Base-by-base conservation (phyloP, 345 rosid species). In the Salix purpurea region DNA sequence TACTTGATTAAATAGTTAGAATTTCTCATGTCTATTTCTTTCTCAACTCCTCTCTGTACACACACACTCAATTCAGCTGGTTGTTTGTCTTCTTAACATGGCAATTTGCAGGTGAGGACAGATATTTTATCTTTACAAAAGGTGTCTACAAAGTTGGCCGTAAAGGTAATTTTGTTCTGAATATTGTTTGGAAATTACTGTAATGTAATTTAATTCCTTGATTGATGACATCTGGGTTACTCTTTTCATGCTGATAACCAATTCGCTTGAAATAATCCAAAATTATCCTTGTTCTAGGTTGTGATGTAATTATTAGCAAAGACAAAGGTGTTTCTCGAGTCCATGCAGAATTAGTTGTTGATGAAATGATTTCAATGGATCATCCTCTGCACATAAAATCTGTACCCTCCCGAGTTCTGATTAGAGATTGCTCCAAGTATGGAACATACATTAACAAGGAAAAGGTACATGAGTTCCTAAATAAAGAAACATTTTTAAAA, bases 251-350 rank as follows among this genome's bases (percentile, higher is more conserved):
- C 15, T 42, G 48, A 42, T 42, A 42, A 1, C 48, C 48, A 42
- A 12, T 42, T 42, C 48, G 15, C 14, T 9, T 12, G 48, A 42
- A 42, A 42, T 42, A 12, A 42, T 42, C 14, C 48, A 42, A 42
- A 42, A 42, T 42, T 42, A 42, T 42, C 14, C 48, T 42, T 42
- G 48, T 67, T 74, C n/a, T 81, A 95, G 99, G 96, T 77, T 95
- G 99, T 74, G 97, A 95, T 81, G 69, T 95, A 40, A 88, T 90
- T 75, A 83, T 93, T 81, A 85, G 78, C 76, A 91, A 89, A 81
- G 97, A 93, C 85, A 95, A 88, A 79, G 99, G 97, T 16, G 96
- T 93, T 37, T 95, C 98, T 46, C 87, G 99, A 69, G 79, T 90
- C 81, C 99, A 93, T 81, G 93, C 97, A 0, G 94, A 93, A 86